phyloP scores from a whole-genome alignment of 441 rosid genomes.

The Gossypium trilobum region DNA sequence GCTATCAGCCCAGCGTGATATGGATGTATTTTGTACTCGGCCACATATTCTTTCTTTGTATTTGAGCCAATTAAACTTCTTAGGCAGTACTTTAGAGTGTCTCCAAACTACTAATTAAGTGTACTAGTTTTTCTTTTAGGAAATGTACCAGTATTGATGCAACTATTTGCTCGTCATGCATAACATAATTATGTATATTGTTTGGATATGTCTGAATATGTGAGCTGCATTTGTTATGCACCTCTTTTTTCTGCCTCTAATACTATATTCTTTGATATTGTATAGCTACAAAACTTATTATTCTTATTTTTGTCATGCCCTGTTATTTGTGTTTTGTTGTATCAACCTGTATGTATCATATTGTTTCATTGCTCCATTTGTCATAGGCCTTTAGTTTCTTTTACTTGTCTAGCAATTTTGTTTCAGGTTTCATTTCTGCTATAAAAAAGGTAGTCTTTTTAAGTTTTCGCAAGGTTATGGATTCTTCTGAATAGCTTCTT shows the following conservation, averaged over 20 bases:
- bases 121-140: not conserved
- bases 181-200: not conserved
- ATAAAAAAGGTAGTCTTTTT: not conserved
- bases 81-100: slow-evolving; percentile 2
- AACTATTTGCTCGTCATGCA: not conserved
- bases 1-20: not conserved
- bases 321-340: not conserved
- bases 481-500: slow-evolving; percentile 15
- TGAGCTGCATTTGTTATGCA: not conserved
- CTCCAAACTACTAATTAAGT: not conserved
- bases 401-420: not conserved
- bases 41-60: not conserved
- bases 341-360: not conserved
- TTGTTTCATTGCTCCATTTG: not conserved
- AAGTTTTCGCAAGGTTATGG: not conserved
- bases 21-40: not conserved
- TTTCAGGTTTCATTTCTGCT: not conserved
- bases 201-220: not conserved
- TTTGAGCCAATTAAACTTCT: not conserved
- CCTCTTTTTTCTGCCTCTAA: not conserved
- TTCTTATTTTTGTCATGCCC: too few species aligned
- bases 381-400: not conserved
- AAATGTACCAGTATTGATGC: not conserved
- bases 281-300: not conserved
- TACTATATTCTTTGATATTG: not conserved